Evolutionary conservation across 2,329 filamentous ascomycete species (phyloP), one percentile per base, ranked within the genome.

Genomic region (Phialocephala subalpina): DNA sequence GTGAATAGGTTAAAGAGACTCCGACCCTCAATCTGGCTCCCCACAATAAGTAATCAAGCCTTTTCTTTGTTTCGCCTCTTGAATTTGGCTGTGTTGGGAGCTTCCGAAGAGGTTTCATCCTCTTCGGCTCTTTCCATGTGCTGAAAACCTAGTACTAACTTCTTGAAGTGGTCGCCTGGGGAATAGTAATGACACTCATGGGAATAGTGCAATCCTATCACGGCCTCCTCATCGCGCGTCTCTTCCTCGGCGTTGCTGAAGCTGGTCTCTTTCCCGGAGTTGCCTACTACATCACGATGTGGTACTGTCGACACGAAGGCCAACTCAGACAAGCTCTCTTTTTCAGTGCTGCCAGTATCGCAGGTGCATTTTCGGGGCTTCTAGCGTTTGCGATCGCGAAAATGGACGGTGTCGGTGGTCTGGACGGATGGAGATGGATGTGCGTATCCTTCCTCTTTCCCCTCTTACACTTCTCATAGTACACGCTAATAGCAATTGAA

Each of bases 201-300:
- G 89, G 89, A 2, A 77, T 91, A n/a, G 87, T 90, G 0, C 77
- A 83, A 40, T 90, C 81, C 69, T 91, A 88, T 77, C 78, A 81
- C 58, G 87, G 87, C 2, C 77, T 91, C 29, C 80, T 91, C 57
- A 80, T 85, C 0, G 87, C 86, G 2, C 82, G 87, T 22, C 90
- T 90, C 79, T 89, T 91, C 73, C 81, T 91, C 1, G 89, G 89
- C 12, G 65, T 86, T 16, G 74, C 78, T 4, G 80, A 82, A 68
- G 79, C 64, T 36, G 67, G 66, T 60, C 53, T 68, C 4, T 68
- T 66, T 35, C 66, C 66, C 25, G 66, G 62, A 4, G 63, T 60
- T 9, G 57, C 60, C 16, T 66, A 66, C 47, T 61, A 62, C 52
- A 58, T 69, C 2, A 67, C 64, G 1, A 62, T 64, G 58, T 67